Evolutionary conservation across 441 rosid genomes (phyloP), one percentile per base, ranked within the genome.

Genomic region (Erodium chrysanthum): DNA sequence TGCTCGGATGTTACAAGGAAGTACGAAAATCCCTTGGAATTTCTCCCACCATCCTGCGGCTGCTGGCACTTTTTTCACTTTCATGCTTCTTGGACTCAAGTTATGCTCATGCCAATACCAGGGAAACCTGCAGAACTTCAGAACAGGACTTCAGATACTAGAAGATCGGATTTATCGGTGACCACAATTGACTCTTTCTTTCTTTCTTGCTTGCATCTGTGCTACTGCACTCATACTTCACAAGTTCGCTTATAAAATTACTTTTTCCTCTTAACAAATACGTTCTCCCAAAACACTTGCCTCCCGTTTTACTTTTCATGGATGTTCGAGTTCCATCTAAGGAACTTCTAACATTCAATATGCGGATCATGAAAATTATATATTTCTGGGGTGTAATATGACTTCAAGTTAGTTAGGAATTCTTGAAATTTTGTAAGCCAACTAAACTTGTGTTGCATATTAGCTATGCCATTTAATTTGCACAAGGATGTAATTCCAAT

Each of bases 11-110:
- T 81, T 91, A 65, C 99, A 91, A 83, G 94, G 96, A 76, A 87
- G 95, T 52, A 84, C 92, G 68, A 84, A 77, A 77, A 78, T 81
- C 29, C 90, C 91, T 33, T 92, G 97, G 99, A 91, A 82, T 78
- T 95, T 91, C 84, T 87, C 97, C 54, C 90, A 72, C 71, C 99
- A 95, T 86, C 99, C 99, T 68, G 97, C 96, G 52, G 97, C 97
- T 27, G 78, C 92, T 66, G 99, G 99, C 71, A 88, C 97, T 68
- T 95, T 95, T 78, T 95, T 95, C 77, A 91, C 97, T 27, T 65
- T 89, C 77, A 95, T 95, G 99, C 97, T 88, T 79, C 90, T 95
- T 72, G 99, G 99, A 67, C 85, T 91, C 68, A 95, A 90, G 85
- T 91, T 87, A 76, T 91, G 97, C 80, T 80, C 95, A 7, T 87